These are phyloP conservation scores for Mortierella sp. DNA, from an alignment of 371 early-diverging fungal genomes.

Conservation along the genomic window DNA sequence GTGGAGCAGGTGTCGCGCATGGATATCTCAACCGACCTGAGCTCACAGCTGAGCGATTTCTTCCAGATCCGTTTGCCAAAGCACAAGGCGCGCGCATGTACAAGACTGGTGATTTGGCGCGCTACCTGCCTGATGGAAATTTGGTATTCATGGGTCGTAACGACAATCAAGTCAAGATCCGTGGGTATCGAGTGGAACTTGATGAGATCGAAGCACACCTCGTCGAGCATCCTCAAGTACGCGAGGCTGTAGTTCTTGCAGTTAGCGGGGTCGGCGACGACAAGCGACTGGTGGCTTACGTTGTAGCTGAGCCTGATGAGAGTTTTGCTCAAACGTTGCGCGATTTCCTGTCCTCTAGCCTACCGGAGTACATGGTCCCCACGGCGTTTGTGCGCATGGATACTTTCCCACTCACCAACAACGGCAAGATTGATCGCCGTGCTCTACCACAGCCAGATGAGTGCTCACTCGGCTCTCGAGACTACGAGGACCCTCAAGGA, in stretches of 20 bases:
- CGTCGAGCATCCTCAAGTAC: slow-evolving; percentile 3
- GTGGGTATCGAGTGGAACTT: slow-evolving; percentile 58
- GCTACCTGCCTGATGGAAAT: slow-evolving; percentile 44
- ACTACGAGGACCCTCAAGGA: slow-evolving; percentile 12
- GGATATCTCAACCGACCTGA: slow-evolving; percentile 40
- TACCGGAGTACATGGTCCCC: slow-evolving; percentile 18
- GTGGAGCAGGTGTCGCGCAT: slow-evolving; percentile 30
- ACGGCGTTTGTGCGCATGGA: slow-evolving; percentile 9
- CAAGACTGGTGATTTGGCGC: slow-evolving; percentile 52
- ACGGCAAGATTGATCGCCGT: slow-evolving; percentile 7
- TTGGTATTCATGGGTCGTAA: slow-evolving; percentile 37
- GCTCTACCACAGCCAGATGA: slow-evolving; percentile 7
- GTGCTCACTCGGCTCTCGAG: neutral
- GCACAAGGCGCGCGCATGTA: slow-evolving; percentile 30
- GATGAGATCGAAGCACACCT: slow-evolving; percentile 41
- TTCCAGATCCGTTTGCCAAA: neutral
- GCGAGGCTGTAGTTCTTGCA: slow-evolving; percentile 6
- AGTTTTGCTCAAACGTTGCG: neutral
- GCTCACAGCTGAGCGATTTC: slow-evolving; percentile 8
- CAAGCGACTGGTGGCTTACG: slow-evolving; percentile 11
- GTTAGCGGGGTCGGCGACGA: neutral
- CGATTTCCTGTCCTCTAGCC: neutral
- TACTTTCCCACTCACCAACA: slow-evolving; percentile 5
- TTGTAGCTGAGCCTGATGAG: neutral
- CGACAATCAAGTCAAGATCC: slow-evolving; percentile 55